phyloP scores from a whole-genome alignment of 2,329 filamentous ascomycete genomes.

The Botryotinia calthae region DNA sequence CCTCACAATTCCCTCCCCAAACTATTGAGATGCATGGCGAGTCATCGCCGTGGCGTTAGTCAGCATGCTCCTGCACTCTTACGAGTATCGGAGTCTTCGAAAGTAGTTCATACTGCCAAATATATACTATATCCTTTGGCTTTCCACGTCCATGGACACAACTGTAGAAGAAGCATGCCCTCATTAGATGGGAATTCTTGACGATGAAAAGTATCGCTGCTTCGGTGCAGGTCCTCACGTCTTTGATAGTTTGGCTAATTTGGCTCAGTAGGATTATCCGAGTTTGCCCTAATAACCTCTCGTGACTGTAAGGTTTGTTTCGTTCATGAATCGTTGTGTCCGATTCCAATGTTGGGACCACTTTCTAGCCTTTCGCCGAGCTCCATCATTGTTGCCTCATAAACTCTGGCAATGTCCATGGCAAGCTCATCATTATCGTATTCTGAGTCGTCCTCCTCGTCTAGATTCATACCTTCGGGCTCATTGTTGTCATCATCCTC shows the following conservation, averaged over 20 bases:
- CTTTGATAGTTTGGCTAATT: neutral
- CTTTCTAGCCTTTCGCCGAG: slow-evolving; percentile 64
- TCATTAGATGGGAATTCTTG: neutral
- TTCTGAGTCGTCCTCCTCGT: slow-evolving; percentile 35
- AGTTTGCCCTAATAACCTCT: neutral
- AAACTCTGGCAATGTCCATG: slow-evolving; percentile 72
- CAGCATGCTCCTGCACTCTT: neutral
- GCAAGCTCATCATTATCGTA: slow-evolving; percentile 56
- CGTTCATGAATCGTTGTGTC: slow-evolving; percentile 9
- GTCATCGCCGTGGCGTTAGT: neutral
- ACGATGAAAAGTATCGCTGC: neutral
- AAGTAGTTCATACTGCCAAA: neutral
- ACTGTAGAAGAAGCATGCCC: neutral
- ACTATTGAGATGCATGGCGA: neutral
- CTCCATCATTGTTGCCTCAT: slow-evolving; percentile 74
- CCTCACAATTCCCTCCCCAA: neutral
- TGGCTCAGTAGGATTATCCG: neutral
- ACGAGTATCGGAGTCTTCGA: neutral
- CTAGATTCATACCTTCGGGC: slow-evolving; percentile 37
- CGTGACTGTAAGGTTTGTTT: neutral
- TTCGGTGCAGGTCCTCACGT: neutral
- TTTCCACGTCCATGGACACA: neutral
- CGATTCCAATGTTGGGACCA: slow-evolving; percentile 17
- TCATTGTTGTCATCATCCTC: slow-evolving; percentile 24
- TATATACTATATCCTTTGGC: neutral